Evolutionary conservation across 306 rosid genomes (phyloP).

Genomic region (Gillenia trifoliata): DNA sequence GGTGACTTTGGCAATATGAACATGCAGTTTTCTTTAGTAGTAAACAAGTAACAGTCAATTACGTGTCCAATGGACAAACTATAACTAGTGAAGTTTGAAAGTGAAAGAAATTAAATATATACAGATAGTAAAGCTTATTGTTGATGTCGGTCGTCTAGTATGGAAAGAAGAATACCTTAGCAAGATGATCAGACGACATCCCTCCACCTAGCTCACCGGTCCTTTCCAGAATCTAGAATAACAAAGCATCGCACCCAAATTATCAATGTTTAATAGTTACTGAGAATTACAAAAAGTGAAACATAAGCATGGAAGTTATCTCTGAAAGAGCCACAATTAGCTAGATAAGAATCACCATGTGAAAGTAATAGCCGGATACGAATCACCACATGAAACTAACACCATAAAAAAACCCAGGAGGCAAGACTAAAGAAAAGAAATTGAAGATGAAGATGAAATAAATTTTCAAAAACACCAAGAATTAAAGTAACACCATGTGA

Average conservation of each 20-base stretch:
- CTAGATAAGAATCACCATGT: background rate
- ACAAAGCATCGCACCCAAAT: background rate
- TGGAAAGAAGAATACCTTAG: slow-evolving; percentile 49
- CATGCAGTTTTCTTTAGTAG: background rate
- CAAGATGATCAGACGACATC: slow-evolving; percentile 54
- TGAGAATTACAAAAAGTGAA: background rate
- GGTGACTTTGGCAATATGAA: slow-evolving; percentile 3
- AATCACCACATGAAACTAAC: background rate
- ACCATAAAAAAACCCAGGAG: background rate
- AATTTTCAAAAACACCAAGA: background rate
- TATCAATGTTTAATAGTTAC: background rate
- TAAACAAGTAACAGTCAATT: background rate
- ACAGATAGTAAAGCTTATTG: background rate
- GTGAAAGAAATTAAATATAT: background rate
- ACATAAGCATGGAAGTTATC: background rate
- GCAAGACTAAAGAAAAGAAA: background rate
- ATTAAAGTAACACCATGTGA: background rate
- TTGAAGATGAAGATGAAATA: background rate
- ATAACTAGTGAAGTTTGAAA: background rate
- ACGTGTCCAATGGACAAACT: background rate
- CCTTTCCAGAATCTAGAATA: slow-evolving; percentile 55
- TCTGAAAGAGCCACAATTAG: background rate
- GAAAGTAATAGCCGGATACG: background rate
- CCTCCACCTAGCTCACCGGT: slow-evolving; percentile 41
- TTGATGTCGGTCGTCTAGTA: background rate